Base-by-base conservation (phyloP, 164 flowering plant species). In the Stephania japonica region DNA sequence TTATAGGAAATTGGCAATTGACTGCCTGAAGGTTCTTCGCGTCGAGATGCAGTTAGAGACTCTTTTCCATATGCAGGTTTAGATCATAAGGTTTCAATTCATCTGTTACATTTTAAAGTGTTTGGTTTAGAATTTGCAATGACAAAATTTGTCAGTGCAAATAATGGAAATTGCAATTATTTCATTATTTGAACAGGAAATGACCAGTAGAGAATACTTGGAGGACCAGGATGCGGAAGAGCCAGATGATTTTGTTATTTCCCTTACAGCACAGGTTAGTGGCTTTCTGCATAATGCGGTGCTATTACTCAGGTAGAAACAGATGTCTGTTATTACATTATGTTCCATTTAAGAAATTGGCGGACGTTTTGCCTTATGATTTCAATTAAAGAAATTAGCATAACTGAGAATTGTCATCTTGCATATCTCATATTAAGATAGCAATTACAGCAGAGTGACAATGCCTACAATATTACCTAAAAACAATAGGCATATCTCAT, bases 151-250 rank as follows among this genome's bases (percentile, higher is more conserved):
- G 43, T 11, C 24, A 69, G 69, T 43, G 27, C 18, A 21, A 67
- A 19, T 6, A 38, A 70, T 4, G 11, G 19, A 65, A 75, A 16
- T 44, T 72, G 59, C 53, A 42, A 32, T 14, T 7, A 21, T 65
- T 42, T 49, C 38, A 41, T 59, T 4, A 63, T 24, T 68, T 13
- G 50, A 75, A 75, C 87, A 96, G 99, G 97, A 90, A 83, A 92
- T 96, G 96, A 81, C 85, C 38, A 87, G 67, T 73, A 86, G 94
- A 83, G 97, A 91, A 66, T 96, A 93, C 80, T 65, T 89, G 84
- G 99, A 96, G 66, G 97, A 96, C 78, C 89, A 90, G 85, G 99
- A 96, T 88, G 97, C 99, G 19, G 99, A 96, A 86, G 99, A 96
- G 83, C 99, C 99, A 8, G 99, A 96, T 84, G 97, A 96, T 83